These are phyloP conservation scores for Gossypium trilobum DNA, from an alignment of 441 rosid species.

Conservation along the genomic window DNA sequence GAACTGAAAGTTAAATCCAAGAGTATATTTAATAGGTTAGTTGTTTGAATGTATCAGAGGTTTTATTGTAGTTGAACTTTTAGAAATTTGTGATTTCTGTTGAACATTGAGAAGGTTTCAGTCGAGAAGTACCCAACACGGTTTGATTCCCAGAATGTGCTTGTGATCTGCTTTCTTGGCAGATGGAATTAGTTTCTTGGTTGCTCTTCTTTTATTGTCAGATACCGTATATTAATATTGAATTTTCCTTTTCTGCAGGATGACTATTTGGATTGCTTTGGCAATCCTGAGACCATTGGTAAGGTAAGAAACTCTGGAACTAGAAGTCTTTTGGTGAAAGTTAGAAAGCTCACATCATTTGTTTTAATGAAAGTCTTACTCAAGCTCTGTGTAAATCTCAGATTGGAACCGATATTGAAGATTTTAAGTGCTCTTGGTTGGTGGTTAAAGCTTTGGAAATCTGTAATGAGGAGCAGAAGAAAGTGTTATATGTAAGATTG, in stretches of 20 bases:
- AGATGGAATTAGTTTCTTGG: background rate
- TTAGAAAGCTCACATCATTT: background rate
- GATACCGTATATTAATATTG: background rate
- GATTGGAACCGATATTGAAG: constrained; percentile 90
- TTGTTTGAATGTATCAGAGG: background rate
- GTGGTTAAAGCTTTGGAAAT: constrained; percentile 70
- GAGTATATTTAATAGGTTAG: background rate
- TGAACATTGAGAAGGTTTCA: background rate
- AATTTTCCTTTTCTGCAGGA: constrained; percentile 38
- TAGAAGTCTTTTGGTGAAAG: constrained; percentile 9
- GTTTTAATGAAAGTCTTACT: background rate
- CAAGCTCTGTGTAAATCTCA: constrained; percentile 22
- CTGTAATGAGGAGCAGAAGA: constrained; percentile 63
- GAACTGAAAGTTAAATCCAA: background rate
- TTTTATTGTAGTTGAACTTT: background rate
- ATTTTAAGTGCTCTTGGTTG: constrained; percentile 90
- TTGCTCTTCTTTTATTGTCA: background rate
- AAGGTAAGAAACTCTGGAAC: constrained; percentile 41
- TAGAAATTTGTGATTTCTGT: background rate
- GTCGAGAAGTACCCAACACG: background rate
- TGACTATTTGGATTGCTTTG: constrained; percentile 83
- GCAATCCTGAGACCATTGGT: constrained; percentile 64
- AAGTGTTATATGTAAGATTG: constrained; percentile 48
- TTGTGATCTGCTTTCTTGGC: background rate
- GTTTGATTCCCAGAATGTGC: background rate